These are phyloP conservation scores for Aspergillus sergii DNA, from an alignment of 2,329 filamentous ascomycete species.

Conservation along the genomic window DNA sequence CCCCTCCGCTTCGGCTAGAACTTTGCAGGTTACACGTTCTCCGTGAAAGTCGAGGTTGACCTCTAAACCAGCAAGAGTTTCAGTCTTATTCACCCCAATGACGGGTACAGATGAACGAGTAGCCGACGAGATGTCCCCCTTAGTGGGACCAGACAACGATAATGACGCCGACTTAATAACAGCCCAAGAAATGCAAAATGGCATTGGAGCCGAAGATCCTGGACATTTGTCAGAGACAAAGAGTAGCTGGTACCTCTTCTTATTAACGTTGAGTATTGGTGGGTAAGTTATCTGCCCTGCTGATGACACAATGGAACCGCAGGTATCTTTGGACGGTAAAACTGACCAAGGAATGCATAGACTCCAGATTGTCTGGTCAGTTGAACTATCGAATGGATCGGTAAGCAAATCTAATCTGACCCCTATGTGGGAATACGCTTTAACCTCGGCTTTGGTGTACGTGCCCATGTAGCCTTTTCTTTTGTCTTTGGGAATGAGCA, in stretches of 20 bases:
- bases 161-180: slow-evolving; percentile 22
- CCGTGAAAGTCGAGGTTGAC: not conserved
- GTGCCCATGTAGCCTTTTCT: slow-evolving; percentile 61
- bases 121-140: slow-evolving; percentile 32
- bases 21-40: not conserved
- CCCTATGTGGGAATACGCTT: not conserved
- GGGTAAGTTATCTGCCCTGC: slow-evolving; percentile 51
- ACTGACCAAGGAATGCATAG: slow-evolving; percentile 40
- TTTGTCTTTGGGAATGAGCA: slow-evolving; percentile 78
- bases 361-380: slow-evolving; percentile 92
- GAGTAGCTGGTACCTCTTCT: slow-evolving; percentile 80
- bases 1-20: not conserved
- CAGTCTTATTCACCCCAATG: slow-evolving; percentile 11
- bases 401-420: slow-evolving; percentile 39
- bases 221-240: slow-evolving; percentile 63
- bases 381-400: slow-evolving; percentile 91
- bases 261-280: slow-evolving; percentile 83
- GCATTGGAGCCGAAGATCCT: slow-evolving; percentile 40
- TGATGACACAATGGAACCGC: not conserved
- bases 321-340: not conserved
- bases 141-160: slow-evolving; percentile 30
- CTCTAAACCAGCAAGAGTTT: not conserved
- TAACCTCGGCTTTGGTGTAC: not conserved
- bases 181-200: slow-evolving; percentile 19
- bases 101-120: slow-evolving; percentile 20